Evolutionary conservation across 2,329 filamentous ascomycete species (phyloP), one percentile per base, ranked within the genome.

Genomic region (Ophiostoma sp.): DNA sequence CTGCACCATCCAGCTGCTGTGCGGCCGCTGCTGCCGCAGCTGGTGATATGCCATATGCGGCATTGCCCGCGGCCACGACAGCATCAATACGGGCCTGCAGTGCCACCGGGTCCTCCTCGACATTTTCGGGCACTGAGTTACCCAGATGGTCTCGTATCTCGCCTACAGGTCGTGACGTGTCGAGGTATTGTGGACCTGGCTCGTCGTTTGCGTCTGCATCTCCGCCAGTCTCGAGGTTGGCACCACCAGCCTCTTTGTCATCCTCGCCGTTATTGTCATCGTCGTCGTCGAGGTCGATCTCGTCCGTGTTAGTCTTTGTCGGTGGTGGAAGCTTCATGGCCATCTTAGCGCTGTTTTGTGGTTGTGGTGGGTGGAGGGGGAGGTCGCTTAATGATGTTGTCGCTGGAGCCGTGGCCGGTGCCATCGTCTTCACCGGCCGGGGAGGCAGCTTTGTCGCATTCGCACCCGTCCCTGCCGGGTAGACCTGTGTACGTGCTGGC

Each of bases 251-350:
- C 1, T 42, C 59, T 11, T 17, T 48, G 42, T 66, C 71, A 6
- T 48, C 39, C 39, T 71, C 28, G 5, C 12, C 73, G 0, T 76
- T 72, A 0, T 75, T 73, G n/a, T 82, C 80, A 19, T 81, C 81
- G 22, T 83, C 82, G 8, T 76, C 75, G n/a, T 79, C 80, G 0
- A 86, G 80, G 12, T 80, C 78, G 48, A 87, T 87, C 79, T 87
- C 86, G 70, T 86, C 82, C 0, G 78, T 74, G 74, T 87, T 86
- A 66, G 36, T 25, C 7, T 39, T n/a, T 52, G 33, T 12, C 4
- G 39, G 45, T 0, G 31, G 64, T 25, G 64, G 69, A 28, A 71
- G 68, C 31, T 48, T 55, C 66, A 70, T 64, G 17, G 61, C 28
- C 31, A n/a, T 6, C 15, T 22, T 45, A 15, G 31, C n/a, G 12